Conservation (phyloP, 306 rosid species). For the Vigna nakashimae region DNA sequence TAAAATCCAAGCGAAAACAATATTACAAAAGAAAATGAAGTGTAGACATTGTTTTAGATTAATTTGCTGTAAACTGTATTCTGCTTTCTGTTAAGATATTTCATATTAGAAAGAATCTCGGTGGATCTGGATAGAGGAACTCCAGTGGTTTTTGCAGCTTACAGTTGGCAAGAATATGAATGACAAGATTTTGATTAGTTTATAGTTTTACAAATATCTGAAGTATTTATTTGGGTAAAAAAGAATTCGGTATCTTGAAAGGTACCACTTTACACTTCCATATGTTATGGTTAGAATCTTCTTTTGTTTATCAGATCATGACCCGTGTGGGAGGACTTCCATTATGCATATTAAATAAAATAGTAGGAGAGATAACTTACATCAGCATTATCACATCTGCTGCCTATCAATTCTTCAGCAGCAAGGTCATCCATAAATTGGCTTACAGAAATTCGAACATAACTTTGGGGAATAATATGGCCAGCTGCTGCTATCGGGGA, state of each 20-base stretch:
- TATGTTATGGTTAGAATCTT: constrained; percentile 28
- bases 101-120: constrained; percentile 13
- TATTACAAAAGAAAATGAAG: constrained; percentile 24
- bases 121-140: constrained; percentile 19
- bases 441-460: constrained; percentile 94
- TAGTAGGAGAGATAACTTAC: constrained; percentile 61
- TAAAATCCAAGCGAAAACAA: constrained; percentile 11
- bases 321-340: constrained; percentile 13
- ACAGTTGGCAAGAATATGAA: constrained; percentile 28
- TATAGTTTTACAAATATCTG: neutral
- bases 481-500: constrained; percentile 96
- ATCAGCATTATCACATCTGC: constrained; percentile 63
- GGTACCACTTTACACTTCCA: constrained; percentile 31
- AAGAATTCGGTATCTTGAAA: constrained; percentile 26
- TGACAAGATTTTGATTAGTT: constrained; percentile 15
- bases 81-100: constrained; percentile 8
- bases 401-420: constrained; percentile 81
- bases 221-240: constrained; percentile 14
- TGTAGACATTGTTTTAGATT: neutral
- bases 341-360: constrained; percentile 23
- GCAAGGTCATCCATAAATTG: constrained; percentile 99
- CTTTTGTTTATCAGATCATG: constrained; percentile 6
- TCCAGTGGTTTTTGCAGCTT: constrained; percentile 21
- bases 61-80: neutral
- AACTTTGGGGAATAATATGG: constrained; percentile 90